phyloP scores from a whole-genome alignment of 192 early-diverging fungal genomes.

The Phlyctochytrium planicorne region DNA sequence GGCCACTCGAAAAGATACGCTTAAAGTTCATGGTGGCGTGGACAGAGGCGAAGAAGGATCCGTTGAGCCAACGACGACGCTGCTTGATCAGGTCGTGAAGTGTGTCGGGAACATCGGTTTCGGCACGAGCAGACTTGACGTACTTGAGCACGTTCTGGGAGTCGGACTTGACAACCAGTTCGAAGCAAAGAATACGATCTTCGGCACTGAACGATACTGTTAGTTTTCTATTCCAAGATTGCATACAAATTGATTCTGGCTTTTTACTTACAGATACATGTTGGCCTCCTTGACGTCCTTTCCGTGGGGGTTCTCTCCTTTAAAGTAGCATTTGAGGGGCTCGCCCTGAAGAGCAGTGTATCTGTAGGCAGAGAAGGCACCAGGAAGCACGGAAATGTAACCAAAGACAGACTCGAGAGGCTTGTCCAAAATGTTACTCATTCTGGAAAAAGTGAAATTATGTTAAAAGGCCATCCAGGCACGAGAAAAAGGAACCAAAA shows the following conservation, averaged over 20 bases:
- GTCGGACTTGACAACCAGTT: constrained; percentile 67
- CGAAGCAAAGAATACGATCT: constrained; percentile 83
- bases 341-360: constrained; percentile 61
- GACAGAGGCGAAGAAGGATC: constrained; percentile 74
- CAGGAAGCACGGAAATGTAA: constrained; percentile 79
- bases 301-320: constrained; percentile 61
- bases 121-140: constrained; percentile 61
- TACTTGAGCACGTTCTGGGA: constrained; percentile 67
- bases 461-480: constrained; percentile 44
- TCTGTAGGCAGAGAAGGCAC: constrained; percentile 77
- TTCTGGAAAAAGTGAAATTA: constrained; percentile 53
- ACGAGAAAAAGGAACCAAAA: constrained; percentile 9
- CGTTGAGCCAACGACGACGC: constrained; percentile 79
- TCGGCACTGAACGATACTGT: constrained; percentile 58
- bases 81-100: constrained; percentile 78
- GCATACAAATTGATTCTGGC: constrained; percentile 33
- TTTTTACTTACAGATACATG: constrained; percentile 21
- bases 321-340: constrained; percentile 69
- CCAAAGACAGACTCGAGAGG: constrained; percentile 73
- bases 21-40: constrained; percentile 61
- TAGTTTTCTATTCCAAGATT: constrained; percentile 16
- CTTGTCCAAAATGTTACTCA: constrained; percentile 78
- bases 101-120: constrained; percentile 73
- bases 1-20: constrained; percentile 57
- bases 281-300: constrained; percentile 37